These are phyloP conservation scores for Puccinellia tenuiflora DNA, from an alignment of 176 grass and related monocot genomes.

Conservation along the genomic window DNA sequence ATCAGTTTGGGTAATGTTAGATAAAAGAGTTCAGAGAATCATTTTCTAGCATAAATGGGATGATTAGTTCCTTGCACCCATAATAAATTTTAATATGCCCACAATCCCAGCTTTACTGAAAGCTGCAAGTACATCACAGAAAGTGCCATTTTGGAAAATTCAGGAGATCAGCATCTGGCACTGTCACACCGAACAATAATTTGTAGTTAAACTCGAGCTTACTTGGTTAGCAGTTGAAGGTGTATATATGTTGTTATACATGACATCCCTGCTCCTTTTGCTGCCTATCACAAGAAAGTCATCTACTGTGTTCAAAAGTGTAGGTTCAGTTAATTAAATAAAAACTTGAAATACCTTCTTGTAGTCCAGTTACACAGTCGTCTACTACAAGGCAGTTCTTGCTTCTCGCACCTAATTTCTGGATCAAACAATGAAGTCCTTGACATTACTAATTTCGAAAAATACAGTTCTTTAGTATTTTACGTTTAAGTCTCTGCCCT, in stretches of 20 bases:
- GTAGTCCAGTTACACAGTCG: slow-evolving; percentile 95
- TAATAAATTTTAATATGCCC: no score
- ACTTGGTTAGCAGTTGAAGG: slow-evolving; percentile 86
- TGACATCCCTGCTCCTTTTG: slow-evolving; percentile 82
- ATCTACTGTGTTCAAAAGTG: slow-evolving; percentile 6
- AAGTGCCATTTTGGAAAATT: slow-evolving; percentile 5
- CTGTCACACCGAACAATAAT: not conserved
- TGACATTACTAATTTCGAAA: not conserved
- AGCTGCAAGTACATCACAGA: no score
- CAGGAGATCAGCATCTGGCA: slow-evolving; percentile 3
- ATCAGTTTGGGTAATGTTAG: no score
- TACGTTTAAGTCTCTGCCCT: slow-evolving; percentile 17
- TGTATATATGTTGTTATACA: slow-evolving; percentile 87
- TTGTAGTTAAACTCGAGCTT: slow-evolving; percentile 23
- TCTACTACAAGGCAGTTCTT: slow-evolving; percentile 91
- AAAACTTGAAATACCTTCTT: slow-evolving; percentile 33
- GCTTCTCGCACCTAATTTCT: slow-evolving; percentile 65
- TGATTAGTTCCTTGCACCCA: no score
- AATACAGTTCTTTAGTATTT: slow-evolving; percentile 30
- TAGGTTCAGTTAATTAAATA: not conserved
- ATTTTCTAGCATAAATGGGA: no score
- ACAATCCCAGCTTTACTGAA: no score
- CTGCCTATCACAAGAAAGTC: slow-evolving; percentile 51
- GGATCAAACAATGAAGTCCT: slow-evolving; percentile 20
- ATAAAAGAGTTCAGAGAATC: no score